These are phyloP conservation scores for Tulasnella sp. DNA, from an alignment of 768 basidiomycete species.

Conservation along the genomic window DNA sequence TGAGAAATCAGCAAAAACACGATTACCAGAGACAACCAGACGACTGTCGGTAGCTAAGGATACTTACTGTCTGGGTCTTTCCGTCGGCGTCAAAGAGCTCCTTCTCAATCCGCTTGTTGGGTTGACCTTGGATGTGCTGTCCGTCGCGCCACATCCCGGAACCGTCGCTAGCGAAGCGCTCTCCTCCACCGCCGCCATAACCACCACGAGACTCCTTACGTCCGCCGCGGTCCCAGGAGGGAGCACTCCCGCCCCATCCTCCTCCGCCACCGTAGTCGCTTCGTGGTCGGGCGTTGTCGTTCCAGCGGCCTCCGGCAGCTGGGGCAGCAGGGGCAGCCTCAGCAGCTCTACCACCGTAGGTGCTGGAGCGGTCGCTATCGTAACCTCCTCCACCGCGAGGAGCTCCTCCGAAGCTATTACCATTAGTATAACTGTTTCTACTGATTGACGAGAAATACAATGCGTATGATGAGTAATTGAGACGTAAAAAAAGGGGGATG, in stretches of 20 bases:
- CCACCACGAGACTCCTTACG: neutral
- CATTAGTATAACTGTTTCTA: slow-evolving; percentile 24
- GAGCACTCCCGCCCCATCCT: slow-evolving; percentile 4
- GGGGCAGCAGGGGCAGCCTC: slow-evolving; percentile 9
- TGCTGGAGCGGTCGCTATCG: slow-evolving; percentile 28
- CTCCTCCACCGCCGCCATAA: slow-evolving; percentile 21
- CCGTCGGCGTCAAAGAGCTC: slow-evolving; percentile 68
- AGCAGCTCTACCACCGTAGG: slow-evolving; percentile 29
- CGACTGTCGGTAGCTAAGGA: neutral
- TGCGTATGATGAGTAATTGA: neutral
- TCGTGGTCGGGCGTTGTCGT: slow-evolving; percentile 25
- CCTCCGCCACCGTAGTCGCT: slow-evolving; percentile 43
- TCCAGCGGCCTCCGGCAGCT: slow-evolving; percentile 32
- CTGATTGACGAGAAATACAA: slow-evolving; percentile 17
- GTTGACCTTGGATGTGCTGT: slow-evolving; percentile 71
- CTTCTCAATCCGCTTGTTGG: slow-evolving; percentile 86
- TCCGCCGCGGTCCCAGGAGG: slow-evolving; percentile 18
- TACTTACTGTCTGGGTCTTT: slow-evolving; percentile 4
- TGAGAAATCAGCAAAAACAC: slow-evolving; percentile 80
- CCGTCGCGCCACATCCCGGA: slow-evolving; percentile 83
- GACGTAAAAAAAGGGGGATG: neutral
- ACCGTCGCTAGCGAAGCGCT: slow-evolving; percentile 33
- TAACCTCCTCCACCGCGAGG: slow-evolving; percentile 36
- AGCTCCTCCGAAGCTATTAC: slow-evolving; percentile 39
- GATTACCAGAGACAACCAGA: slow-evolving; percentile 37